Evolutionary conservation across 805 yeast genomes (phyloP).

Genomic region (Candida suzukii): DNA sequence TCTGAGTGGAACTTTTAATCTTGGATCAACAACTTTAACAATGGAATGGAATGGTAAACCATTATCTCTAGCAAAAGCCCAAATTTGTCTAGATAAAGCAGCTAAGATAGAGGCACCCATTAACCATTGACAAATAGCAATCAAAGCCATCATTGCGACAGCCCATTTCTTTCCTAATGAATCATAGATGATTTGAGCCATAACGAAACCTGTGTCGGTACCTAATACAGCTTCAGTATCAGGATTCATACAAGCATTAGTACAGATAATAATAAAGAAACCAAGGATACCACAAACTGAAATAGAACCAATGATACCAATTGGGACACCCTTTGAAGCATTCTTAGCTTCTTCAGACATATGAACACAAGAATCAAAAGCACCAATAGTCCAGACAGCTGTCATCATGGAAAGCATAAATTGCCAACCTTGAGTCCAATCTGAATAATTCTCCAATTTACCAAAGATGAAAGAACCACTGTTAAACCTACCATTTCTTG

Average conservation of each 20-base stretch:
- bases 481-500: slow-evolving; percentile 33
- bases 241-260: slow-evolving; percentile 21
- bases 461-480: slow-evolving; percentile 51
- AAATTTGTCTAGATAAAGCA: slow-evolving; percentile 37
- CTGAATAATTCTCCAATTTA: slow-evolving; percentile 39
- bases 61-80: slow-evolving; percentile 43
- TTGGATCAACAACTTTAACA: slow-evolving; percentile 33
- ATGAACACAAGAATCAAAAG: slow-evolving; percentile 40
- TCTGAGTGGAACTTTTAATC: slow-evolving; percentile 31
- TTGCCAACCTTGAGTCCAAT: slow-evolving; percentile 58
- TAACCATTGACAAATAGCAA: slow-evolving; percentile 36
- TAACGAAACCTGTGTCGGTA: slow-evolving; percentile 30
- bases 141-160: slow-evolving; percentile 35
- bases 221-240: slow-evolving; percentile 22
- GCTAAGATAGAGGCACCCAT: slow-evolving; percentile 36
- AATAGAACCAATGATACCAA: slow-evolving; percentile 37
- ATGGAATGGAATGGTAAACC: slow-evolving; percentile 34
- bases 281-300: slow-evolving; percentile 34
- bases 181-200: slow-evolving; percentile 38
- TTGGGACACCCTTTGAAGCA: slow-evolving; percentile 31
- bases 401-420: slow-evolving; percentile 45
- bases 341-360: slow-evolving; percentile 38
- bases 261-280: slow-evolving; percentile 30
- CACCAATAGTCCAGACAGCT: slow-evolving; percentile 60
- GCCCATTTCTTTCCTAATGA: slow-evolving; percentile 40